Evolutionary conservation across 805 yeast genomes (phyloP).

Genomic region (Hanseniaspora pseudoguilliermondii): DNA sequence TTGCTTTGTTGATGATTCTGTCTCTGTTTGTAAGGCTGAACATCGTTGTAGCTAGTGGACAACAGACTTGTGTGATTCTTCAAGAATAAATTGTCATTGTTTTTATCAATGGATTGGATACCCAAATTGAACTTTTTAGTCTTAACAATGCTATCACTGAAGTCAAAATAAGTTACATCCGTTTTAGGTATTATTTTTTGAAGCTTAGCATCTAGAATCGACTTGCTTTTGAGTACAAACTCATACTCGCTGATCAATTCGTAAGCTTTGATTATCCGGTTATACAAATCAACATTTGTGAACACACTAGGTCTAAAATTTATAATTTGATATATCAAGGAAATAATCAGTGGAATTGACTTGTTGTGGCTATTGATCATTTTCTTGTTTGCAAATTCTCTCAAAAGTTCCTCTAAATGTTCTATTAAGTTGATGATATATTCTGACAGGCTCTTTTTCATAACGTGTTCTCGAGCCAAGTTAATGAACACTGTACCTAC

Average conservation of each 20-base stretch:
- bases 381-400: constrained; percentile 18
- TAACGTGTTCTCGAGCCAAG: neutral
- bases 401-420: constrained; percentile 14
- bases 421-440: constrained; percentile 6
- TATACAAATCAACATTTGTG: constrained; percentile 28
- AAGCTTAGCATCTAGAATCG: neutral
- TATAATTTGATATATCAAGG: constrained; percentile 43
- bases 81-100: constrained; percentile 7
- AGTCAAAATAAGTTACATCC: neutral
- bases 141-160: neutral
- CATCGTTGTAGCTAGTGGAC: neutral
- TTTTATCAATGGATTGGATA: neutral
- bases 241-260: constrained; percentile 5
- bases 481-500: neutral
- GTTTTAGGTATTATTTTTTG: constrained; percentile 4
- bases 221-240: constrained; percentile 5
- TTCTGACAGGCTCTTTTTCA: neutral
- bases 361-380: neutral
- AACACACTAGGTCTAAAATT: constrained; percentile 55
- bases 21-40: neutral
- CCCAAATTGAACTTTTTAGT: neutral
- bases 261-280: constrained; percentile 17
- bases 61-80: constrained; percentile 7
- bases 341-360: constrained; percentile 44
- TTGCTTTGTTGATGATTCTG: neutral